Evolutionary conservation across 176 grass and related monocot species (phyloP), one percentile per base, ranked within the genome.

Genomic region (Lolium perenne): DNA sequence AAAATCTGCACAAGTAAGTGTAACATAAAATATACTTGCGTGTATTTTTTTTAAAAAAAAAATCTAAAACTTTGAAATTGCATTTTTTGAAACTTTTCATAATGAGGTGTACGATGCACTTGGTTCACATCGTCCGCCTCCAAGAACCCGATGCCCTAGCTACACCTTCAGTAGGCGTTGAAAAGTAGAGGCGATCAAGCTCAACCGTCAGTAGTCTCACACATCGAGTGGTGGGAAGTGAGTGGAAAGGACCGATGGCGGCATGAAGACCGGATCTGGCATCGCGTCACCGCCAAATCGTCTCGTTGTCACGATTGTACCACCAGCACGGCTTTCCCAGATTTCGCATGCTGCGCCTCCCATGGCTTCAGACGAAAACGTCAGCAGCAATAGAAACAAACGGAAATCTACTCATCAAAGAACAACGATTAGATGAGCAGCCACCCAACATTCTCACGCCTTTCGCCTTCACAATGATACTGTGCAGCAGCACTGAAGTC

Each of bases 251-350:
- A 45, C 11, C 8, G 72, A 82, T 45, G 78, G 83, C 78, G 71
- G 61, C 41, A 41, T n/a, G 64, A 78, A 77, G 55, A 17, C 15
- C 46, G 72, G 84, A 73, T 79, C 74, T 63, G 6, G 38, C 74
- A 57, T 57, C 55, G 64, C 32, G 56, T 78, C 56, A 40, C 56
- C 80, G 67, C 64, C 65, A 80, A 74, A 87, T 81, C 84, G 67
- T 47, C 47, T 61, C 70, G 15, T 18, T 61, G 41, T 85, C 54
- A 59, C 17, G 54, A n/a, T 47, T 21, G 47, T 66, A 57, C 38
- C 74, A 54, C 35, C 12, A 65, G 29, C 32, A 40, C 56, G 46
- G 32, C 5, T 15, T 43, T 40, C 5, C 6, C 61, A 54, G 5
- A 22, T 54, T 76, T 53, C 53, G 51, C 53, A 6, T 2, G 29